phyloP scores from a whole-genome alignment of 2,329 filamentous ascomycete genomes.

The Pseudocercospora ulei region DNA sequence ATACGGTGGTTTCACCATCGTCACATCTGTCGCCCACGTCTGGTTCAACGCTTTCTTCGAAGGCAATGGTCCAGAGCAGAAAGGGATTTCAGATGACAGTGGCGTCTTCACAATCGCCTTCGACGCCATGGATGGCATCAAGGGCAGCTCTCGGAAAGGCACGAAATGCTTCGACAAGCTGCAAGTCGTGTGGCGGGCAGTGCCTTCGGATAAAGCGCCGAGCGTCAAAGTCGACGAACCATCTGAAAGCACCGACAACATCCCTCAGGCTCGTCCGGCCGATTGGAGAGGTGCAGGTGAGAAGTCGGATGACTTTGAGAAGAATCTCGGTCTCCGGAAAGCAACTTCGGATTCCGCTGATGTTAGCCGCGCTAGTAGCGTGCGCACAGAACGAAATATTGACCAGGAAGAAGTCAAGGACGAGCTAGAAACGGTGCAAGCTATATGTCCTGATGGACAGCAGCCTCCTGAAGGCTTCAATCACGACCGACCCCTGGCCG shows the following conservation, averaged over 20 bases:
- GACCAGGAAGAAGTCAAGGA: constrained; percentile 24
- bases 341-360: constrained; percentile 56
- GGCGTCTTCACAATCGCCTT: constrained; percentile 64
- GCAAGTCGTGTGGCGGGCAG: constrained; percentile 68
- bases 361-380: constrained; percentile 63
- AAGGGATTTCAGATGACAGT: constrained; percentile 55
- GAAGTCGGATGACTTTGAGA: constrained; percentile 38
- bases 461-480: constrained; percentile 6
- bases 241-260: constrained; percentile 50
- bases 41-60: constrained; percentile 98
- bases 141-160: constrained; percentile 75
- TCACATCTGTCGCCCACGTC: constrained; percentile 84
- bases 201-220: constrained; percentile 25
- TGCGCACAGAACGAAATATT: constrained; percentile 32
- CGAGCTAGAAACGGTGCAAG: constrained; percentile 26
- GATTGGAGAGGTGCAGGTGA: constrained; percentile 56
- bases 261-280: constrained; percentile 59
- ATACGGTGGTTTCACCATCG: constrained; percentile 71
- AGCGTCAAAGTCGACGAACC: constrained; percentile 54
- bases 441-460: constrained; percentile 17
- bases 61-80: constrained; percentile 60
- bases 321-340: constrained; percentile 58
- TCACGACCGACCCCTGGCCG: constrained; percentile 2
- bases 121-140: constrained; percentile 85
- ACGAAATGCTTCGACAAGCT: constrained; percentile 70